These are phyloP conservation scores for Pontederia crassipes DNA, from an alignment of 176 grass and related monocot genomes.

Conservation along the genomic window DNA sequence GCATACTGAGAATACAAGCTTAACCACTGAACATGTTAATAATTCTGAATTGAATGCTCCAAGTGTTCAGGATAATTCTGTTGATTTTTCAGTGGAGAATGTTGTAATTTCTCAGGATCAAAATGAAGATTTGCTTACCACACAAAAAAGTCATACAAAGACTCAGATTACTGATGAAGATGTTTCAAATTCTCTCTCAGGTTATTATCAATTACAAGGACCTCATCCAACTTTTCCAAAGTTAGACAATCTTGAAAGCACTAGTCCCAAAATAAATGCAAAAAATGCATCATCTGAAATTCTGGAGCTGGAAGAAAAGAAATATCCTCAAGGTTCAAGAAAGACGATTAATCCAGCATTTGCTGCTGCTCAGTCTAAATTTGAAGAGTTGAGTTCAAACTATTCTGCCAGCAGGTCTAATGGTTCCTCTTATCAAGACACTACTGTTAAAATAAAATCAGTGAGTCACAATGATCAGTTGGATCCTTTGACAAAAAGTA, in stretches of 20 bases:
- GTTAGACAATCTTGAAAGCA: conserved; percentile 20
- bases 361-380: conserved; percentile 82
- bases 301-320: conserved; percentile 40
- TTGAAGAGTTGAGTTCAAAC: conserved; percentile 66
- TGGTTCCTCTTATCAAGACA: conserved; percentile 38
- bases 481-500: conserved; percentile 26
- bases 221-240: not conserved
- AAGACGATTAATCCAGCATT: conserved; percentile 71
- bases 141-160: conserved; percentile 16
- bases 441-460: conserved; percentile 29
- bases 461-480: conserved; percentile 21
- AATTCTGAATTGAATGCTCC: conserved; percentile 17
- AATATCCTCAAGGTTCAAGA: conserved; percentile 15
- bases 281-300: conserved; percentile 31
- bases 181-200: conserved; percentile 12
- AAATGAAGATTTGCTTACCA: conserved; percentile 18
- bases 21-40: conserved; percentile 1
- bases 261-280: conserved; percentile 5
- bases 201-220: conserved; percentile 23
- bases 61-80: conserved; percentile 20
- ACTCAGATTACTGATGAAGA: conserved; percentile 23
- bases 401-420: conserved; percentile 32
- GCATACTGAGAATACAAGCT: not conserved
- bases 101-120: conserved; percentile 28
- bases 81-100: conserved; percentile 17